Conservation (phyloP, 1,284 basidiomycete genomes). For the Leucoagaricus sp. region DNA sequence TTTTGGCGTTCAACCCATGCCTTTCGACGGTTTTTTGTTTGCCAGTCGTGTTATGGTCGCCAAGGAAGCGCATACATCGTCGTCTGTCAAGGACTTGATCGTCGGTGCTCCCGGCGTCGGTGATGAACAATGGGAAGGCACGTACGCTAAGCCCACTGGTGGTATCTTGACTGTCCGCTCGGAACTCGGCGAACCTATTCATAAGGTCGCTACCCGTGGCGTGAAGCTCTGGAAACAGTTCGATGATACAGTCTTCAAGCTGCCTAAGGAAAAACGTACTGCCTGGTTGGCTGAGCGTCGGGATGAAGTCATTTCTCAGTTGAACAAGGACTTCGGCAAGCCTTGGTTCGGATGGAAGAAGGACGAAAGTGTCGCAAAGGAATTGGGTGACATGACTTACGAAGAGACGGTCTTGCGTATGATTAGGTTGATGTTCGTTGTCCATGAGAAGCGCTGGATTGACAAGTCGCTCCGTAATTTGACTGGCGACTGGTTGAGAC, state of each 20-base stretch:
- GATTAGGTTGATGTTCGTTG: constrained; percentile 91
- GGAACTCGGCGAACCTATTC: constrained; percentile 98
- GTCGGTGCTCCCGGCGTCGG: constrained; percentile 92
- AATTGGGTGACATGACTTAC: constrained; percentile 97
- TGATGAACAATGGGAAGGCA: constrained; percentile 92
- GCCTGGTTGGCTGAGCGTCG: constrained; percentile 88
- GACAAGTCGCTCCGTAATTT: constrained; percentile 93
- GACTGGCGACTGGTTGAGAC: constrained; percentile 95
- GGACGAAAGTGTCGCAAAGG: constrained; percentile 80
- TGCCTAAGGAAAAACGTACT: constrained; percentile 92
- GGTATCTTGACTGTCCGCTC: constrained; percentile 97
- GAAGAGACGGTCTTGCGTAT: constrained; percentile 93
- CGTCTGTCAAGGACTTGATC: constrained; percentile 95
- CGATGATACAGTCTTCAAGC: constrained; percentile 93
- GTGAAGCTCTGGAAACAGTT: constrained; percentile 99
- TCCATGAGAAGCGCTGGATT: constrained; percentile 92
- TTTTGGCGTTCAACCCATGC: constrained; percentile 94
- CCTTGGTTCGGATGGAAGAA: constrained; percentile 98
- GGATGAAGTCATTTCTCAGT: constrained; percentile 87
- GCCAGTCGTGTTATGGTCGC: constrained; percentile 98
- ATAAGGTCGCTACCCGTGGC: constrained; percentile 96
- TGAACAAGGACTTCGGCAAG: constrained; percentile 97
- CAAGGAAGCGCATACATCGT: constrained; percentile 94
- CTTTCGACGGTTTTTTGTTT: constrained; percentile 97
- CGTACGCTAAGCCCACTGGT: constrained; percentile 93